These are phyloP conservation scores for Xanthoparmelia taractica DNA, from an alignment of 495 filamentous ascomycete genomes.

Conservation along the genomic window DNA sequence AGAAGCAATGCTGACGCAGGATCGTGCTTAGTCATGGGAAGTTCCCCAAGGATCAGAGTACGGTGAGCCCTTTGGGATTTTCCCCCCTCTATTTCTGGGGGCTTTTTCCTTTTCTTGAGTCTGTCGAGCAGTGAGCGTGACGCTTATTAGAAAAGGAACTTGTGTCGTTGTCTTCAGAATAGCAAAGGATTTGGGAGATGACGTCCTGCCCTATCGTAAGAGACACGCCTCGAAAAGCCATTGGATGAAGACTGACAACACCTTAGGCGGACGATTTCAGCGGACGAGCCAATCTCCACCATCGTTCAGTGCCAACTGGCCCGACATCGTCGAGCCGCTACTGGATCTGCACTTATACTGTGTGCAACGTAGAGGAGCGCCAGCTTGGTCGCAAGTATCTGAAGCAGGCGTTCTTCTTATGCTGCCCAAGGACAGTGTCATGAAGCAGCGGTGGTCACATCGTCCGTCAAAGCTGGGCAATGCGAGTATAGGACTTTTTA, in stretches of 20 bases:
- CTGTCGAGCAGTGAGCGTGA: neutral
- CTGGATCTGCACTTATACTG: neutral
- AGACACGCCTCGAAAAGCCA: neutral
- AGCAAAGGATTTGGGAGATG: conserved; percentile 3
- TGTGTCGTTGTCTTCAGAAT: conserved; percentile 4
- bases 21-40: too few relatives aligned
- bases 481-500: neutral
- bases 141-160: neutral
- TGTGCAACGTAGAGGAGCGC: neutral
- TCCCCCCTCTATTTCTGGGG: too few relatives aligned
- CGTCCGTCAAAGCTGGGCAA: neutral
- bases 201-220: neutral
- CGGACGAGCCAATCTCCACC: neutral
- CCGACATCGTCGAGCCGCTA: neutral
- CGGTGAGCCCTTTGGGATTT: neutral
- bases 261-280: neutral
- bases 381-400: neutral
- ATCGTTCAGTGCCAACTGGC: neutral
- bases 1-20: too few relatives aligned
- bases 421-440: neutral
- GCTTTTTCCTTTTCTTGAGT: neutral
- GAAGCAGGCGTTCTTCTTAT: neutral
- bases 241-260: neutral
- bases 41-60: conserved; percentile 2
- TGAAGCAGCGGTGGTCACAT: conserved; percentile 5